phyloP scores from a whole-genome alignment of 2,329 filamentous ascomycete genomes.

The Fusarium falciforme region DNA sequence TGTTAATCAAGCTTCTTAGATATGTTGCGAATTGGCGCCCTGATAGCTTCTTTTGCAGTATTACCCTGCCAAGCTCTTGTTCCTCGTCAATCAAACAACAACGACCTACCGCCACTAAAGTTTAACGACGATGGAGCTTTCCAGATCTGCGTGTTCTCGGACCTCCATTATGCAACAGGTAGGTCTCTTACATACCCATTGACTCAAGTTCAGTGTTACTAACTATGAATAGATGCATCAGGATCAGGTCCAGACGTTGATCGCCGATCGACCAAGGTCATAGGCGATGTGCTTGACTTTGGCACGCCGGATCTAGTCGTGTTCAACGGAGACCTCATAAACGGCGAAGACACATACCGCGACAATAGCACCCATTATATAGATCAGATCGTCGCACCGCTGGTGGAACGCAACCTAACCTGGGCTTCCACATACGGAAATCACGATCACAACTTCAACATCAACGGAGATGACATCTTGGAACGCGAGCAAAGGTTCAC shows the following conservation, averaged over 20 bases:
- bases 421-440: slow-evolving; percentile 80
- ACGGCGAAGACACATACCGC: slow-evolving; percentile 70
- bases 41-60: slow-evolving; percentile 7
- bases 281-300: slow-evolving; percentile 66
- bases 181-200: background rate
- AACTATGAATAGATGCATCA: slow-evolving; percentile 22
- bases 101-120: slow-evolving; percentile 22
- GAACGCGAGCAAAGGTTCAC: slow-evolving; percentile 53
- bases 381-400: slow-evolving; percentile 68
- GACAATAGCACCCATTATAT: slow-evolving; percentile 68
- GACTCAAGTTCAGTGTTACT: no score
- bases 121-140: slow-evolving; percentile 27
- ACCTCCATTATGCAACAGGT: slow-evolving; percentile 36
- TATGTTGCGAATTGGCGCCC: slow-evolving; percentile 20
- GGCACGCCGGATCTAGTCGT: slow-evolving; percentile 72
- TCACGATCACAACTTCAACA: slow-evolving; percentile 72
- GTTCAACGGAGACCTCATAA: slow-evolving; percentile 78
- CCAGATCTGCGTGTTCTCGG: slow-evolving; percentile 33
- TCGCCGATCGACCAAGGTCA: slow-evolving; percentile 65
- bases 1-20: background rate
- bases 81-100: slow-evolving; percentile 14
- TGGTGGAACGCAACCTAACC: slow-evolving; percentile 64
- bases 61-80: background rate
- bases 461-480: slow-evolving; percentile 60
- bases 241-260: slow-evolving; percentile 61